Evolutionary conservation across 805 yeast genomes (phyloP).

Genomic region (Spathaspora passalidarum): DNA sequence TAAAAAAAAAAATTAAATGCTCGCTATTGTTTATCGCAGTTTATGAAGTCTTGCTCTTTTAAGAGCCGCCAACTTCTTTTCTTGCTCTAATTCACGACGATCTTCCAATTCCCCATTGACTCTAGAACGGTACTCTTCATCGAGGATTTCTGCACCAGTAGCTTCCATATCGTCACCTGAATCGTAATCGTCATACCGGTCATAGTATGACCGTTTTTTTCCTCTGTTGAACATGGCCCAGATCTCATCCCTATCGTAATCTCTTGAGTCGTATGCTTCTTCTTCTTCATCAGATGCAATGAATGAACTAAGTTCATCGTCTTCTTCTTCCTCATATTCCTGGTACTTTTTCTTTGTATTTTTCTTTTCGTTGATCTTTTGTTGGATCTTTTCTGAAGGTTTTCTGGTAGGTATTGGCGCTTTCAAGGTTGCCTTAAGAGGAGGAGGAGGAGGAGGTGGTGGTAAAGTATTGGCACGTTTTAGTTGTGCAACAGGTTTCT

Average conservation of each 20-base stretch:
- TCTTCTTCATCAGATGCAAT: constrained; percentile 56
- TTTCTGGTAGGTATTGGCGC: constrained; percentile 46
- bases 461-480: too few species aligned
- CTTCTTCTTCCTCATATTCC: constrained; percentile 23
- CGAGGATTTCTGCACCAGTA: constrained; percentile 81
- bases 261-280: constrained; percentile 21
- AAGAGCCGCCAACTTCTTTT: constrained; percentile 40
- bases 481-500: background rate
- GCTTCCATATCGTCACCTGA: constrained; percentile 86
- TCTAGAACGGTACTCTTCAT: constrained; percentile 73
- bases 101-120: constrained; percentile 76
- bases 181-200: constrained; percentile 43
- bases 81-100: constrained; percentile 60
- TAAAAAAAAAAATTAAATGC: background rate
- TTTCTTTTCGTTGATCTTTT: constrained; percentile 35
- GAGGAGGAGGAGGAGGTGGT: constrained; percentile 1
- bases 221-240: constrained; percentile 83
- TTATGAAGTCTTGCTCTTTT: constrained; percentile 15
- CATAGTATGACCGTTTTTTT: constrained; percentile 44
- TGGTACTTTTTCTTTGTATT: constrained; percentile 6
- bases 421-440: background rate
- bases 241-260: constrained; percentile 78
- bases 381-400: constrained; percentile 55
- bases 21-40: background rate
- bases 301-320: constrained; percentile 52